A percentile compares a stretch with the other conserved stretches of the same genome.
Conservation (phyloP, 352 stramenopile species). For the Phytophthora parvispora region DNA sequence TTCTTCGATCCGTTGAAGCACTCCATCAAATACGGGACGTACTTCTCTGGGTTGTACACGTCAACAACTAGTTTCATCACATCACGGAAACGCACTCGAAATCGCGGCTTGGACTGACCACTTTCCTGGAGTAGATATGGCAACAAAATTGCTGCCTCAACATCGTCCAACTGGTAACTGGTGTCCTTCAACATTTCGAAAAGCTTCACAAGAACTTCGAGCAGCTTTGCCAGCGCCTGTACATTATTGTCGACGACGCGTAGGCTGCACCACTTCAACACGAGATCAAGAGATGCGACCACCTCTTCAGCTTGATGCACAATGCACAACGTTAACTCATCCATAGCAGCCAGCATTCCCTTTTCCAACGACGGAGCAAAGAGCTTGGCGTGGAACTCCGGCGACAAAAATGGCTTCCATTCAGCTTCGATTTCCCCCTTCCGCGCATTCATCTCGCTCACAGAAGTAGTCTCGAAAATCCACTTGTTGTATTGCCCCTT, state of each 20-base stretch:
- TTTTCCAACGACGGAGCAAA: constrained; percentile 87
- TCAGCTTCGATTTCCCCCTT: constrained; percentile 84
- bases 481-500: constrained; percentile 87
- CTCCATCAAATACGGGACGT: constrained; percentile 78
- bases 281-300: constrained; percentile 72
- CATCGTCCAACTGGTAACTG: constrained; percentile 80
- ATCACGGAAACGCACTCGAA: constrained; percentile 85
- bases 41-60: constrained; percentile 86
- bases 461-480: constrained; percentile 83
- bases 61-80: constrained; percentile 87
- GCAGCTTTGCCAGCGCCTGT: constrained; percentile 82
- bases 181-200: constrained; percentile 82
- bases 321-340: constrained; percentile 76
- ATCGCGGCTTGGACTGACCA: constrained; percentile 86
- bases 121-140: constrained; percentile 89
- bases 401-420: constrained; percentile 77
- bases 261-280: constrained; percentile 90
- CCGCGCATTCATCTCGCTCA: constrained; percentile 71
- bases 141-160: constrained; percentile 85
- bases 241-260: constrained; percentile 92
- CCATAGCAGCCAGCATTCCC: constrained; percentile 84
- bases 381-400: constrained; percentile 80
- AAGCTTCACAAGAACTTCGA: constrained; percentile 86
- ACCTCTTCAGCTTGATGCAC: constrained; percentile 76
- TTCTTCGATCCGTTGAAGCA: constrained; percentile 90